Conservation (phyloP, 441 rosid species). For the Corymbia calophylla region DNA sequence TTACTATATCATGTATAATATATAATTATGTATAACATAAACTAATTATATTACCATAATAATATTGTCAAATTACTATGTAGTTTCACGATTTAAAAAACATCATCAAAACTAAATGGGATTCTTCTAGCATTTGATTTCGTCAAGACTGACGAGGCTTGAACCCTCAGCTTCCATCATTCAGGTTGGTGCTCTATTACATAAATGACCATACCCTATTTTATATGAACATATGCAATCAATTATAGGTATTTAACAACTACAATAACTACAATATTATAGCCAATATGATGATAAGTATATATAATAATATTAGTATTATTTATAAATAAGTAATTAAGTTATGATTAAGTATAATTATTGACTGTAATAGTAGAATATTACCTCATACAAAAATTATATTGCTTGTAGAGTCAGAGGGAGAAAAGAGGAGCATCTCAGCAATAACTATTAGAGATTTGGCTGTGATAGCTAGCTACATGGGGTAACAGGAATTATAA, state of each 20-base stretch:
- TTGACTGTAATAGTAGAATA: not conserved
- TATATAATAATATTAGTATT: not conserved
- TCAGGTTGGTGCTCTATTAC: not conserved
- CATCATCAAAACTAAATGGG: not conserved
- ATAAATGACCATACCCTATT: not conserved
- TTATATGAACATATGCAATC: not conserved
- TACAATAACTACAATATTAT: not conserved
- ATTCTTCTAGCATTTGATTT: not conserved
- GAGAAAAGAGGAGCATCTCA: not conserved
- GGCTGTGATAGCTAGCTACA: not conserved
- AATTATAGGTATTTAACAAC: not conserved
- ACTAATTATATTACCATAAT: not conserved
- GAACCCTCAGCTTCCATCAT: not conserved
- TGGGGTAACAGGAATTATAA: not conserved
- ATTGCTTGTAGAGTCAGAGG: not conserved
- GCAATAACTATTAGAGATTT: not conserved
- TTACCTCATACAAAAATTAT: not conserved
- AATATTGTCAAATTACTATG: not conserved
- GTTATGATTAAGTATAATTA: not conserved
- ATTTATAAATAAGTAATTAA: not conserved
- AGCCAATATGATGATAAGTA: not conserved
- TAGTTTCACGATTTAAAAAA: not conserved
- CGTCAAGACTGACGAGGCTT: not conserved
- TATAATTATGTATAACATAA: not conserved
- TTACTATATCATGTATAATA: not conserved